Conservation (phyloP, 2,329 filamentous ascomycete species). For the Microdochium trichocladiopsis region DNA sequence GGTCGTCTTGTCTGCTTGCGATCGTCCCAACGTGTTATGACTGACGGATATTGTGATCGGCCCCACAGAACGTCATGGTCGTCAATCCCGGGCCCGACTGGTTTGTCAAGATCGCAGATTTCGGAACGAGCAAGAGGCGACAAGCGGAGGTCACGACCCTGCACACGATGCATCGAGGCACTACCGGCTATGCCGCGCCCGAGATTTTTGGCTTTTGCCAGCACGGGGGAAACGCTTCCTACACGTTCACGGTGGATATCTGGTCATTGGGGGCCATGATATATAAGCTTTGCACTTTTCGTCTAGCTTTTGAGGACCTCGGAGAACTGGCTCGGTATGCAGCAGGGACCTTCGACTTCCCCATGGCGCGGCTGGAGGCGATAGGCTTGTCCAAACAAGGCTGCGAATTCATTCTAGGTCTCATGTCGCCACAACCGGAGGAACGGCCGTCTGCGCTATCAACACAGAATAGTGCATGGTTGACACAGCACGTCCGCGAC, state of each 20-base stretch:
- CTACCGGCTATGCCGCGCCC: slow-evolving; percentile 12
- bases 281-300: slow-evolving; percentile 1
- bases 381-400: neutral
- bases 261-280: slow-evolving; percentile 15
- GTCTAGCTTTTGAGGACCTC: neutral
- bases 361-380: neutral
- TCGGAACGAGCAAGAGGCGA: slow-evolving; percentile 14
- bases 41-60: neutral
- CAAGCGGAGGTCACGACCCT: slow-evolving; percentile 7
- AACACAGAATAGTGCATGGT: too few species aligned
- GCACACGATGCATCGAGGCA: slow-evolving; percentile 7
- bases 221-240: neutral
- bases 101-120: slow-evolving; percentile 20
- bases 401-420: too few species aligned
- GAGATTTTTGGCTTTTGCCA: slow-evolving; percentile 8
- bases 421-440: too few species aligned
- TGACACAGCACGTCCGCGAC: too few species aligned
- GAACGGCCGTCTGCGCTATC: too few species aligned
- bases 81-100: slow-evolving; percentile 8
- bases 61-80: slow-evolving; percentile 19
- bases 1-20: neutral
- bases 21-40: neutral
- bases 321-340: neutral
- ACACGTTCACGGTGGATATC: slow-evolving; percentile 13
- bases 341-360: neutral